Evolutionary conservation across 345 rosid genomes (phyloP), one percentile per base, ranked within the genome.

Genomic region (Eucalyptus dawsonii): DNA sequence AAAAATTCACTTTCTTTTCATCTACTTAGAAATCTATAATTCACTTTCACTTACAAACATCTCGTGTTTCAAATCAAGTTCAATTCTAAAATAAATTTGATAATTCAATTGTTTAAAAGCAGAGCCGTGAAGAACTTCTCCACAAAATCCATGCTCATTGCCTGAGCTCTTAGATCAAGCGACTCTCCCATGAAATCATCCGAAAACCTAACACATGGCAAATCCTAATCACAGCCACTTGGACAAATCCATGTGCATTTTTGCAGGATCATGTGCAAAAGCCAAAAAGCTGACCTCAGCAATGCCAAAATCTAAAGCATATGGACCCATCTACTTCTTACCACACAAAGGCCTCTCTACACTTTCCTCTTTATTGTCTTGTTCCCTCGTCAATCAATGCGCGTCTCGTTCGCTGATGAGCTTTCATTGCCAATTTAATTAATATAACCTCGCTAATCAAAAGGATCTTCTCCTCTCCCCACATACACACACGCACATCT

Each of bases 401-500:
- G 12, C 27, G 83, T 44, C 47, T 40, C 85, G 29, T 76, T 76
- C 29, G 14, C 24, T 21, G 2, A 76, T 11, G 83, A 76, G 80
- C 7, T 0, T 37, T 37, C 13, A 11, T 21, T 21, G 11, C 22
- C 25, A 0, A 19, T 69, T 69, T 69, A 21, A 76, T 76, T 21
- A 76, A 37, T 11, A 5, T 10, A 11, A 76, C 24, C 47, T 76
- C 47, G 8, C 27, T 12, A 40, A 76, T 76, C 85, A 11, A 11
- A 9, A 72, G 14, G 19, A 67, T 67, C 80, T 67, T 67, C 42
- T 56, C 6, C 29, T 56, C 62, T 24, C 8, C 69, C 9, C 69
- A 12, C 22, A 1, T 0, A 0, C 7, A 10, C 11, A 5, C 17
- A 12, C 31, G 14, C 42, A 31, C 9, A 16, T 4, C 2, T 9